phyloP scores from a whole-genome alignment of 2,329 filamentous ascomycete genomes.

The Colletotrichum sidae region DNA sequence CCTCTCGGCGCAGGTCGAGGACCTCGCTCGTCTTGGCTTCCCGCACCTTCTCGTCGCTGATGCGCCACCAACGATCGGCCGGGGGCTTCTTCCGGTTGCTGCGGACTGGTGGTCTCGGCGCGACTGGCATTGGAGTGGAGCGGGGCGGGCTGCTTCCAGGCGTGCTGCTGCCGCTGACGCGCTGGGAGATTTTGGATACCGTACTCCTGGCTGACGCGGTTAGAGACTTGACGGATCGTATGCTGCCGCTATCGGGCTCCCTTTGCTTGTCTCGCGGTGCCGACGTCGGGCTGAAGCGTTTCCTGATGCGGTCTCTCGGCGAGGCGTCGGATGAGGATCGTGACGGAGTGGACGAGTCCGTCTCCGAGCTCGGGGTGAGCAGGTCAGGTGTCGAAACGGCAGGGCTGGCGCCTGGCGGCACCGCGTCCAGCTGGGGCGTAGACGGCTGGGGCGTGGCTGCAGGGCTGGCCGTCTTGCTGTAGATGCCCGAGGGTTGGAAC shows the following conservation, averaged over 20 bases:
- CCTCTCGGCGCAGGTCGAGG: constrained; percentile 92
- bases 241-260: constrained; percentile 62
- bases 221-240: constrained; percentile 68
- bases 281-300: constrained; percentile 33
- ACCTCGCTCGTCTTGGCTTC: constrained; percentile 94
- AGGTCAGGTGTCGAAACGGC: constrained; percentile 61
- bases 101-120: constrained; percentile 32
- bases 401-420: constrained; percentile 53
- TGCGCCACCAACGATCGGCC: constrained; percentile 92
- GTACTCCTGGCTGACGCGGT: constrained; percentile 68
- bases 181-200: constrained; percentile 60
- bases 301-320: constrained; percentile 36
- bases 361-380: constrained; percentile 51
- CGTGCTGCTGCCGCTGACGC: constrained; percentile 42
- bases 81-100: constrained; percentile 65
- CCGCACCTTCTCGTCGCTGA: constrained; percentile 96
- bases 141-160: constrained; percentile 39
- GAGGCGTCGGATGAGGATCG: constrained; percentile 47
- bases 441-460: constrained; percentile 61
- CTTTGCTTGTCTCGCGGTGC: constrained; percentile 49
- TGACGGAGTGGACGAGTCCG: constrained; percentile 52
- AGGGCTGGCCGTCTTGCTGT: constrained; percentile 71
- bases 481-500: constrained; percentile 80
- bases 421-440: constrained; percentile 57
- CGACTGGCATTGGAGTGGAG: constrained; percentile 39